Base-by-base conservation (phyloP, 1,284 basidiomycete species). In the Microbotryum scabiosae region DNA sequence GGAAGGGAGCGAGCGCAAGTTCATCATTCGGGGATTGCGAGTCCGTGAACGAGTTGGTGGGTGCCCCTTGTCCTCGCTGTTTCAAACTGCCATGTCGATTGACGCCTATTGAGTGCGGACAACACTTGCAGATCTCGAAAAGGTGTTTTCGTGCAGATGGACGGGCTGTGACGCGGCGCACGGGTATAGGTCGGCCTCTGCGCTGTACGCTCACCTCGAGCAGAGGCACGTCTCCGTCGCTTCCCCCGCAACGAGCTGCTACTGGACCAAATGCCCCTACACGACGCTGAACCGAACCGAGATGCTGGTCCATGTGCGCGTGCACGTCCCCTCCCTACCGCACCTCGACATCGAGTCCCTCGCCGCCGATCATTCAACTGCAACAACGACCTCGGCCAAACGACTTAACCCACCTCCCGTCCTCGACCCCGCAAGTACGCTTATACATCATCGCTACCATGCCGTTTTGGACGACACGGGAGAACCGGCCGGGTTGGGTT, bases 1-100 rank as follows among this genome's bases (percentile, higher is more conserved):
- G 23, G 84, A 82, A 0, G 36, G 36, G 36, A 80, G 82, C 8
- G 80, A 82, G 3, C 84, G 83, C 67, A 57, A 82, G 45, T 93
- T 91, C 71, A 79, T 93, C 57, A 87, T 93, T 43, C 82, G 83
- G 26, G 89, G 88, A 6, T 84, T 93, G 44, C 82, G 82, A 65
- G 77, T 85, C 56, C 63, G 68, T 47, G 50, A 53, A 12, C 59
- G 61, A 20, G 48, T 56, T 6, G 56, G 61, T 63, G 44, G 52
- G 55, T 45, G n/a, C 5, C 9, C 3, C 6, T 41, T 26, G n/a
- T 20, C 3, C 12, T 44, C 12, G 41, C 12, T 46, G 25, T 50
- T 41, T 60, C 48, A 12, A 41, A 5, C 9, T 5, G 10, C 4
- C 12, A 41, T 16, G 16, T 41, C 14, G 5, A 18, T 41, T 41